Evolutionary conservation across 2,329 filamentous ascomycete genomes (phyloP), one percentile per base, ranked within the genome.

Genomic region (Xylogone sp.): DNA sequence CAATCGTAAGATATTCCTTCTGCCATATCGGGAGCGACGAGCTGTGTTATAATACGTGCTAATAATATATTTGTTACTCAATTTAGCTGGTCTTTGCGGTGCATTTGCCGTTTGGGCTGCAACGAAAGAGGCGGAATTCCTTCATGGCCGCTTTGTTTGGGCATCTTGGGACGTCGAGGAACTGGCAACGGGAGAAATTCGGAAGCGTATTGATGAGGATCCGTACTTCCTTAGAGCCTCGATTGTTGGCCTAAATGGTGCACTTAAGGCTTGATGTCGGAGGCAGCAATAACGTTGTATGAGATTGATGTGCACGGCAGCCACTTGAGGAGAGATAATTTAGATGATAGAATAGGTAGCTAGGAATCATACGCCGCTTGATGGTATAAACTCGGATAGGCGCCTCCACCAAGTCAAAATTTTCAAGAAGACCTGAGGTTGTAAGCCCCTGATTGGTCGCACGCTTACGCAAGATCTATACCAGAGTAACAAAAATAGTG

Each of bases 111-210:
- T 56, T 42, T 56, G 54, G 54, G 20, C 45, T 21, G 29, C 52
- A 3, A 43, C 52, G 8, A 21, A 27, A 20, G 34, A 51, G 29
- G 54, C 54, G 1, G n/a, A 8, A 24, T 56, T 56, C 34, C 43
- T 56, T 7, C 54, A 54, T 43, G 54, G 54, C 9, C 51, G 54
- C n/a, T 54, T 49, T 21, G 52, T 49, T 21, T 54, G 52, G 52
- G 39, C 48, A 24, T 3, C 27, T 20, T 56, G 54, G 54, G 54
- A 56, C 42, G 45, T 56, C n/a, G 49, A 52, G 13, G 54, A 56
- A 46, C 22, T 55, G 27, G 22, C 21, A 12, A 18, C 59, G 60
- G 60, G 62, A 47, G 13, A 12, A 16, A 19, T 47, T 13, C 22
- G 29, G 21, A 47, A 47, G 27, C 45, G 45, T n/a, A 47, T 47